Evolutionary conservation across 2,329 filamentous ascomycete species (phyloP).

Genomic region (Neoascochyta sp.): DNA sequence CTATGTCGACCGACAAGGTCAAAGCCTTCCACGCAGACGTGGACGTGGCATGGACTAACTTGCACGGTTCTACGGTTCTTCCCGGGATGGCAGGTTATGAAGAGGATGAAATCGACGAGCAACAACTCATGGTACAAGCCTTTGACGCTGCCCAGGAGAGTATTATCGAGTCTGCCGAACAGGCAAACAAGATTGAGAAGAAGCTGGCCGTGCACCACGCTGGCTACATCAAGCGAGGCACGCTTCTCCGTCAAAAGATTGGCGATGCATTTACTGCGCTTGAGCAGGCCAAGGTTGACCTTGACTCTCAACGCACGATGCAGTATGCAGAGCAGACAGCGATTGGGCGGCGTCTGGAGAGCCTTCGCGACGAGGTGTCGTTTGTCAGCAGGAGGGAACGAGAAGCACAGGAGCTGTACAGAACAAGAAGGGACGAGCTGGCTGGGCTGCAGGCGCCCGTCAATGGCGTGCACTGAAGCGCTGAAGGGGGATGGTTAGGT

Average conservation of each 20-base stretch:
- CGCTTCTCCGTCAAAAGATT: conserved; percentile 76
- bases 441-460: conserved; percentile 50
- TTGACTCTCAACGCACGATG: conserved; percentile 71
- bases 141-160: conserved; percentile 73
- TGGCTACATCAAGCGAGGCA: conserved; percentile 84
- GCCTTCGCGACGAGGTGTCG: conserved; percentile 75
- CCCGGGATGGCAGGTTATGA: conserved; percentile 78
- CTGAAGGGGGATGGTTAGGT: background rate
- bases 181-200: conserved; percentile 86
- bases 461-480: conserved; percentile 35
- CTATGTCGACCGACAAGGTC: conserved; percentile 47
- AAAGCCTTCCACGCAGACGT: conserved; percentile 43
- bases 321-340: conserved; percentile 77
- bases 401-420: conserved; percentile 85
- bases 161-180: conserved; percentile 70
- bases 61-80: conserved; percentile 52
- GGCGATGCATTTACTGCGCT: conserved; percentile 69
- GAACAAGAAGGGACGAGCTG: conserved; percentile 72
- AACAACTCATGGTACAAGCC: conserved; percentile 61
- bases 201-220: conserved; percentile 84
- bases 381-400: conserved; percentile 78
- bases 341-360: conserved; percentile 66
- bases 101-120: conserved; percentile 69
- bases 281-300: conserved; percentile 66
- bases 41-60: conserved; percentile 49